These are phyloP conservation scores for Podaxis pistillaris DNA, from an alignment of 768 basidiomycete species.

Conservation along the genomic window DNA sequence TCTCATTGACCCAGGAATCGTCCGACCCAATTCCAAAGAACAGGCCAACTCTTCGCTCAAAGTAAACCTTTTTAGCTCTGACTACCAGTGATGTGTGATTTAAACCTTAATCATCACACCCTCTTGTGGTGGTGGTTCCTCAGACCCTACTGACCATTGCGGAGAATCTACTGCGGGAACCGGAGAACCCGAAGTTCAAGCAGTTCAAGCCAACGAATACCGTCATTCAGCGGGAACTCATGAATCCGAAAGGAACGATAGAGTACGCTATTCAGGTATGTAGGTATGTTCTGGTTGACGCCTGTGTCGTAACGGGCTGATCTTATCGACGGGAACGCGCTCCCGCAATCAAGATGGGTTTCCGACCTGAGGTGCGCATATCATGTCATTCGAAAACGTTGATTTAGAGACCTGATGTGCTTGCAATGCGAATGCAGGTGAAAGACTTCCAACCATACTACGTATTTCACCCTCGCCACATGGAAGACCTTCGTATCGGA, in stretches of 20 bases:
- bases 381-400: background rate
- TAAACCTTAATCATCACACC: conserved; percentile 10
- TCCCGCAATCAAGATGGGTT: conserved; percentile 57
- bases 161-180: conserved; percentile 72
- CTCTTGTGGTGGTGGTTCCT: conserved; percentile 15
- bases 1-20: conserved; percentile 76
- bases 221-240: conserved; percentile 60
- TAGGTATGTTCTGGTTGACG: conserved; percentile 46
- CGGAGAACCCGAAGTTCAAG: conserved; percentile 68
- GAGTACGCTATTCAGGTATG: conserved; percentile 80
- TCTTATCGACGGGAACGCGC: conserved; percentile 7
- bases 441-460: conserved; percentile 74
- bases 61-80: conserved; percentile 39
- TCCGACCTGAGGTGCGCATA: conserved; percentile 57
- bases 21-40: conserved; percentile 64
- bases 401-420: conserved; percentile 1
- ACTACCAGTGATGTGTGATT: conserved; percentile 17
- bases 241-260: conserved; percentile 72
- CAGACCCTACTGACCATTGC: conserved; percentile 68
- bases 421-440: conserved; percentile 42
- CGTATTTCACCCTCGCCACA: conserved; percentile 49
- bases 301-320: conserved; percentile 14
- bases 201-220: conserved; percentile 77
- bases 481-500: conserved; percentile 61
- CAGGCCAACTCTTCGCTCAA: conserved; percentile 61